phyloP scores from a whole-genome alignment of 2,329 filamentous ascomycete species.

The Thielaviopsis euricoi region DNA sequence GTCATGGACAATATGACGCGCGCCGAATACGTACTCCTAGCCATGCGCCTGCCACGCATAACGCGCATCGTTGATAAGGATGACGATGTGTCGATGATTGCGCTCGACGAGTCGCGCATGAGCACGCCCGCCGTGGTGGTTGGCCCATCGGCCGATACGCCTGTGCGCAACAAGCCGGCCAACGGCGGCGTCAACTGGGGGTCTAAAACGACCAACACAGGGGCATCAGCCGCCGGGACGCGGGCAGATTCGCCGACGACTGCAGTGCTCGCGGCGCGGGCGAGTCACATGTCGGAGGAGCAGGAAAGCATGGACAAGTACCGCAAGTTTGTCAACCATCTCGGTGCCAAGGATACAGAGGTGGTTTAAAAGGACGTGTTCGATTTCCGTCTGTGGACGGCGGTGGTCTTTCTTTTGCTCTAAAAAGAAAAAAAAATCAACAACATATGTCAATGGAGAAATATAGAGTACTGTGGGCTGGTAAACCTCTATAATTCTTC shows the following conservation, averaged over 20 bases:
- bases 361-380: conserved; percentile 5
- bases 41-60: conserved; percentile 43
- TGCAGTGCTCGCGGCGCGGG: background rate
- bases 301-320: conserved; percentile 22
- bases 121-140: conserved; percentile 14
- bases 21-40: conserved; percentile 49
- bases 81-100: conserved; percentile 16
- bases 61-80: conserved; percentile 19
- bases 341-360: conserved; percentile 20
- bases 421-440: no score
- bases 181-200: conserved; percentile 21
- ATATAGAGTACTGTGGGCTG: background rate
- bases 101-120: conserved; percentile 18
- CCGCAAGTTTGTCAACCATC: conserved; percentile 22
- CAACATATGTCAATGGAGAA: no score
- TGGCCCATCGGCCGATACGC: conserved; percentile 7
- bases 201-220: conserved; percentile 10
- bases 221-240: conserved; percentile 9
- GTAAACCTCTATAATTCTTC: background rate
- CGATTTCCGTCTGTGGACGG: background rate
- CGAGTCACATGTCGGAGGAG: conserved; percentile 16
- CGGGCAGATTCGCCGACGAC: background rate
- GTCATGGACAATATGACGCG: conserved; percentile 54
- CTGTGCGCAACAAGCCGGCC: conserved; percentile 15
- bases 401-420: no score